Evolutionary conservation across 2,329 filamentous ascomycete species (phyloP).

Genomic region (Penicillium hesseltinei): DNA sequence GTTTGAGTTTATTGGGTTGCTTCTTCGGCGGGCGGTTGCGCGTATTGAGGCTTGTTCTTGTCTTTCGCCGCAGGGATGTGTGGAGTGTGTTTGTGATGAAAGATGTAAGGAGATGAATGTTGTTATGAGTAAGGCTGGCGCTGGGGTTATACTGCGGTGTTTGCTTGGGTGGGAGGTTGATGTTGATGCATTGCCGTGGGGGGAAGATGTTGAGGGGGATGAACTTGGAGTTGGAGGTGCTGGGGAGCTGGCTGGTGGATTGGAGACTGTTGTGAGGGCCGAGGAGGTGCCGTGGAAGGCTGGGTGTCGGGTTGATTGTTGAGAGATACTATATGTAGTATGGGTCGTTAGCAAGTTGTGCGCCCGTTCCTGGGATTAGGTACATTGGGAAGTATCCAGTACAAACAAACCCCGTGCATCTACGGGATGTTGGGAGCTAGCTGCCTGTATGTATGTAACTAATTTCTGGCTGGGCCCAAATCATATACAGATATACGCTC

Average conservation of each 20-base stretch:
- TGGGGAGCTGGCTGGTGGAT: slow-evolving; percentile 62
- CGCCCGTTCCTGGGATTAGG: background rate
- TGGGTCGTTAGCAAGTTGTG: background rate
- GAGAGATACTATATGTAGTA: background rate
- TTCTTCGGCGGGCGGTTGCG: slow-evolving; percentile 72
- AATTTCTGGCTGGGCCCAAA: background rate
- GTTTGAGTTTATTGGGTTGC: slow-evolving; percentile 82
- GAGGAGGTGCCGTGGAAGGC: slow-evolving; percentile 55
- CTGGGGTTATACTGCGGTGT: slow-evolving; percentile 74
- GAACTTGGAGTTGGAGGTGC: slow-evolving; percentile 53
- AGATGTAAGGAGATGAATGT: slow-evolving; percentile 81
- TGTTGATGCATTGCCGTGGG: slow-evolving; percentile 80
- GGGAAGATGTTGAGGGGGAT: slow-evolving; percentile 75
- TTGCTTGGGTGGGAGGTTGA: slow-evolving; percentile 76
- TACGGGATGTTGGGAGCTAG: too few species aligned
- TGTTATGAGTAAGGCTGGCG: slow-evolving; percentile 91
- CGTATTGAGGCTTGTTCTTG: slow-evolving; percentile 76
- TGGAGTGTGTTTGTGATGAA: slow-evolving; percentile 86
- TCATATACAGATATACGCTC: background rate
- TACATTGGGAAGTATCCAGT: too few species aligned
- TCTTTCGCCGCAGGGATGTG: slow-evolving; percentile 65
- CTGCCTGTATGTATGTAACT: background rate
- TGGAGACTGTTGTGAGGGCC: slow-evolving; percentile 80
- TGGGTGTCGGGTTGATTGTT: slow-evolving; percentile 14
- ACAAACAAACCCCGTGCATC: too few species aligned